Conservation (phyloP, 1,139 yeast species). For the Pichia sp. region DNA sequence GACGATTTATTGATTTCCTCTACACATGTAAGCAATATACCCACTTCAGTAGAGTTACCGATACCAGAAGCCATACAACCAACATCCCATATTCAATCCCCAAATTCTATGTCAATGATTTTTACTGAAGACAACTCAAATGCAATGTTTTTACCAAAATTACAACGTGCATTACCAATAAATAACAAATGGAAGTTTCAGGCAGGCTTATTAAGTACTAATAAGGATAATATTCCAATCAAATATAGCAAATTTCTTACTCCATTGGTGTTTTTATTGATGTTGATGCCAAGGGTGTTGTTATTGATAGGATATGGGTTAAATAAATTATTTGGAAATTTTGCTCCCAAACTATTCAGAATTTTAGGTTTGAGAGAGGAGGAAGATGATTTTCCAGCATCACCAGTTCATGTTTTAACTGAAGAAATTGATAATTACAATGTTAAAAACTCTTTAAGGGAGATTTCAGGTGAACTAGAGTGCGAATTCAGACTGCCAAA, state of each 20-base stretch:
- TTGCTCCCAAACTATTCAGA: conserved; percentile 28
- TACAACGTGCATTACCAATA: conserved; percentile 35
- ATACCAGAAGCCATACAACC: background rate
- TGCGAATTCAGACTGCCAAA: conserved; percentile 16
- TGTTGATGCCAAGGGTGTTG: conserved; percentile 42
- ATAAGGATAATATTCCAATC: background rate
- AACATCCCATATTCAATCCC: background rate
- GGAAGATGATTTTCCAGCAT: conserved; percentile 28
- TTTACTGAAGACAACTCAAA: conserved; percentile 30
- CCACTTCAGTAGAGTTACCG: background rate
- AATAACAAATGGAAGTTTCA: conserved; percentile 31
- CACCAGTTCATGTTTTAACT: conserved; percentile 25
- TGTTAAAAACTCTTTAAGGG: conserved; percentile 19
- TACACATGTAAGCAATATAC: background rate
- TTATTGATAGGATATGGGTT: conserved; percentile 32
- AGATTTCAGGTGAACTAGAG: background rate
- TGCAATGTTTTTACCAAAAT: conserved; percentile 21
- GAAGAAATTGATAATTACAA: conserved; percentile 18
- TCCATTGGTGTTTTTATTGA: conserved; percentile 39
- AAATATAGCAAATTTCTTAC: conserved; percentile 13
- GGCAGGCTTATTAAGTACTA: conserved; percentile 19
- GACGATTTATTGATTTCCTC: background rate
- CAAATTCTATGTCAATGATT: conserved; percentile 1
- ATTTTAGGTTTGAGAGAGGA: conserved; percentile 29
- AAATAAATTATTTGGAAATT: conserved; percentile 29